Conservation (phyloP, 2,329 filamentous ascomycete genomes). For the Arthrinium phaeospermum region DNA sequence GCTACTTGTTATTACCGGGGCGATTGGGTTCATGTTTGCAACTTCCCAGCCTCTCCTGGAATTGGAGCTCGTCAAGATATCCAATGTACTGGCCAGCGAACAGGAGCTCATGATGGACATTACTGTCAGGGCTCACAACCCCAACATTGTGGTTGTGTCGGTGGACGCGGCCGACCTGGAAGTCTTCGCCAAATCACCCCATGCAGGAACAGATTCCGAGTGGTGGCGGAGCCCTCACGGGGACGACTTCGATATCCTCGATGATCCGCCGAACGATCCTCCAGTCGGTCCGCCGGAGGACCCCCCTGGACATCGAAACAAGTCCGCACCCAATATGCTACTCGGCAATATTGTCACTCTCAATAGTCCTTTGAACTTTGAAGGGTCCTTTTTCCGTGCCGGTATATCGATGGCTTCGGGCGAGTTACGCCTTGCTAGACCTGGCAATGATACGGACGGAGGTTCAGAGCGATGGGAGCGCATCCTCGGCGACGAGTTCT, state of each 20-base stretch:
- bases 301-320: constrained; percentile 42
- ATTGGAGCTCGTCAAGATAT: constrained; percentile 79
- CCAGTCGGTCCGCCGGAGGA: constrained; percentile 64
- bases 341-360: constrained; percentile 89
- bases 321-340: constrained; percentile 79
- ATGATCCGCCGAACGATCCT: constrained; percentile 48
- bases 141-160: constrained; percentile 87
- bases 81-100: constrained; percentile 90
- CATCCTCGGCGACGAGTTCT: constrained; percentile 89
- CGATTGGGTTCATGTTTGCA: constrained; percentile 87
- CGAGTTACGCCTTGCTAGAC: constrained; percentile 79
- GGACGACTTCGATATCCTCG: constrained; percentile 36
- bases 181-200: constrained; percentile 92
- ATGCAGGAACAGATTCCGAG: constrained; percentile 73
- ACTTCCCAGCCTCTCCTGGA: constrained; percentile 86
- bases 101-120: constrained; percentile 96
- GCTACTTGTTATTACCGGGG: constrained; percentile 80
- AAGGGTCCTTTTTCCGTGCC: constrained; percentile 85
- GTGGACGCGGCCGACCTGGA: constrained; percentile 88
- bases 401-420: constrained; percentile 75
- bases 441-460: constrained; percentile 87
- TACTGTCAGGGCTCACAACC: constrained; percentile 85
- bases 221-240: constrained; percentile 58
- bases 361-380: constrained; percentile 86
- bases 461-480: constrained; percentile 88